Conservation (phyloP, 345 rosid genomes). For the Fremontodendron californicum region DNA sequence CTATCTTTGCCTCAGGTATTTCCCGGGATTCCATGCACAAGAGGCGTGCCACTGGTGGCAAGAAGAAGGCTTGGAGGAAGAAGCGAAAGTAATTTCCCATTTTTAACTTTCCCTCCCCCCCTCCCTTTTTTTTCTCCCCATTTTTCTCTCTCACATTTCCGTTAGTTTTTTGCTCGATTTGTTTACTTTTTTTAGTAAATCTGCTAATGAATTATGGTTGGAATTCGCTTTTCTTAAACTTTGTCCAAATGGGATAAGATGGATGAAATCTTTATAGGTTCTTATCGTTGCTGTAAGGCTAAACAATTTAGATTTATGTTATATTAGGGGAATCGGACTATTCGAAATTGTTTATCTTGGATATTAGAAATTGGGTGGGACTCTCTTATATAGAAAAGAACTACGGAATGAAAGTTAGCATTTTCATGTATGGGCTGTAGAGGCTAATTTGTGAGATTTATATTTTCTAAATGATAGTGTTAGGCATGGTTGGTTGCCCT, state of each 20-base stretch:
- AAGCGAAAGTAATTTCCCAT: slow-evolving; percentile 58
- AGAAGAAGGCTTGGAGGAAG: slow-evolving; percentile 91
- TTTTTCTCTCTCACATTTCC: background rate
- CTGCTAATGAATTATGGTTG: background rate
- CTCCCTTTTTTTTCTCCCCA: too few relatives aligned
- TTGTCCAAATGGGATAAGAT: background rate
- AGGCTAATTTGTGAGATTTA: background rate
- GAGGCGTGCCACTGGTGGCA: slow-evolving; percentile 91
- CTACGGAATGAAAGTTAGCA: background rate
- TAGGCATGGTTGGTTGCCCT: background rate
- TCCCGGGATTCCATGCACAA: slow-evolving; percentile 86
- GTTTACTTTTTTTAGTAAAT: background rate
- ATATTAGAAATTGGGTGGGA: background rate
- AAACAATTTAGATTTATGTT: background rate
- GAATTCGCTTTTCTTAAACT: background rate
- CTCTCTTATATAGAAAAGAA: background rate
- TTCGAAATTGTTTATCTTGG: background rate
- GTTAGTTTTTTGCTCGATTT: background rate
- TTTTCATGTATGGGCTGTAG: background rate
- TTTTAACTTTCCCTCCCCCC: too few relatives aligned
- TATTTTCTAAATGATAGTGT: background rate
- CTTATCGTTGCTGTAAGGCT: background rate
- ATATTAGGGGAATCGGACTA: background rate
- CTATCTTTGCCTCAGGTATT: slow-evolving; percentile 36
- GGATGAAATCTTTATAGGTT: background rate